Percentiles rank a stretch among this genome's conserved stretches.
Evolutionary conservation across 2,329 filamentous ascomycete species (phyloP).

Genomic region (Simplicillium sp.): DNA sequence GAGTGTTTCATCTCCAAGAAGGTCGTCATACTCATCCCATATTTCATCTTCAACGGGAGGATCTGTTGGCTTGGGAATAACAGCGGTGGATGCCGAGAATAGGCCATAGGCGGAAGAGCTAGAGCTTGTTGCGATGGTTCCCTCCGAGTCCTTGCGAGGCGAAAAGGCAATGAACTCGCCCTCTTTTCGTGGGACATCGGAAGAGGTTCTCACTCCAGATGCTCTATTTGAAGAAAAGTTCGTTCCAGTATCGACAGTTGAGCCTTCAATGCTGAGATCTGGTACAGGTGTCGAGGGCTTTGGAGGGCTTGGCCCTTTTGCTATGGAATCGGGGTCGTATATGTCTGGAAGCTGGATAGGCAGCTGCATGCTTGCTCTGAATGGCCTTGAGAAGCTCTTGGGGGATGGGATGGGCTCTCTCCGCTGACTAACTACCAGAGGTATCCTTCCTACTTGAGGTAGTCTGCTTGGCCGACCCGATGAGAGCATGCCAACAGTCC

Average conservation of each 20-base stretch:
- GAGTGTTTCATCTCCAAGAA: constrained; percentile 56
- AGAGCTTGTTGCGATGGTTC: constrained; percentile 39
- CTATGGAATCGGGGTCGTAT: constrained; percentile 27
- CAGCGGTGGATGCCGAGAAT: constrained; percentile 53
- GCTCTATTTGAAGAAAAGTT: constrained; percentile 19
- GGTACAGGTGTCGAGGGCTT: constrained; percentile 26
- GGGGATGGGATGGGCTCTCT: constrained; percentile 54
- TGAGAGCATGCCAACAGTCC: not conserved
- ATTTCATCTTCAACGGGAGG: constrained; percentile 74
- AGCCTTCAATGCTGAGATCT: constrained; percentile 25
- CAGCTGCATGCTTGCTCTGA: constrained; percentile 43
- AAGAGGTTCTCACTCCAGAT: constrained; percentile 18
- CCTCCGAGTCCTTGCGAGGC: constrained; percentile 60
- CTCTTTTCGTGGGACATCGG: constrained; percentile 18
- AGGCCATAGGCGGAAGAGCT: constrained; percentile 57
- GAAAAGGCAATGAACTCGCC: constrained; percentile 69
- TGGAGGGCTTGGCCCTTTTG: constrained; percentile 37
- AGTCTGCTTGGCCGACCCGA: constrained; percentile 45
- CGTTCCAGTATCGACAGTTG: constrained; percentile 20
- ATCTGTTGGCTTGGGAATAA: constrained; percentile 52
- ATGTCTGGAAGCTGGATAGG: constrained; percentile 18
- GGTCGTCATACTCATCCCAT: constrained; percentile 89
- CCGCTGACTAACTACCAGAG: constrained; percentile 64
- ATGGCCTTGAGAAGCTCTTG: constrained; percentile 80
- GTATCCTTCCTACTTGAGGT: constrained; percentile 77